A percentile compares a stretch with the other conserved stretches of the same genome.
These are phyloP conservation scores for Neurospora intermedia DNA, from an alignment of 495 filamentous ascomycete genomes.

Conservation along the genomic window DNA sequence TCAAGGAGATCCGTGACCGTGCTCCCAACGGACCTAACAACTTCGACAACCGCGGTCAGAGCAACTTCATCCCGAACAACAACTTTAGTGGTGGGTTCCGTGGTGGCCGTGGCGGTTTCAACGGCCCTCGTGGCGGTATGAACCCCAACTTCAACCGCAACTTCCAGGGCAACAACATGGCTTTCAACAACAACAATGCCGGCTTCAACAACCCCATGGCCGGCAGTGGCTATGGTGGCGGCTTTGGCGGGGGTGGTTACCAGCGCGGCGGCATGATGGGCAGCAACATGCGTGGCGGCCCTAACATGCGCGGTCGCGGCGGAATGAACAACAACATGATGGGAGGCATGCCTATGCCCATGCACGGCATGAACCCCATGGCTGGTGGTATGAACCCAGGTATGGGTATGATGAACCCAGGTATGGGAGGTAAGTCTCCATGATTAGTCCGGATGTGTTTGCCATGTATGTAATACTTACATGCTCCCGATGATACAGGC, in stretches of 20 bases:
- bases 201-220: conserved; percentile 29
- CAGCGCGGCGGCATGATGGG: conserved; percentile 59
- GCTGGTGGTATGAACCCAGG: conserved; percentile 37
- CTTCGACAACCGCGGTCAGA: conserved; percentile 26
- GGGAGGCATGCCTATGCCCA: conserved; percentile 20
- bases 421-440: conserved; percentile 46
- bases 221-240: conserved; percentile 43
- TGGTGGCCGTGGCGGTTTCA: conserved; percentile 29
- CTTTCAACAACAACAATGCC: conserved; percentile 22
- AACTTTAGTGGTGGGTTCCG: conserved; percentile 29
- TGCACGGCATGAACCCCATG: conserved; percentile 25
- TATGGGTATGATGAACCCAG: conserved; percentile 55
- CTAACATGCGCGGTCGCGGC: conserved; percentile 60
- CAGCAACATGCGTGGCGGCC: conserved; percentile 55
- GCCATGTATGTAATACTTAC: background rate
- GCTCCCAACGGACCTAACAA: conserved; percentile 29
- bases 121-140: conserved; percentile 20
- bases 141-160: conserved; percentile 36
- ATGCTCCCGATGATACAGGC: conserved; percentile 25
- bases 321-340: conserved; percentile 33
- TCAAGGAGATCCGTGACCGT: conserved; percentile 47
- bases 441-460: background rate
- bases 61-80: conserved; percentile 30
- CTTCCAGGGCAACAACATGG: conserved; percentile 17
- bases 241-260: conserved; percentile 44